Base-by-base conservation (phyloP, 805 yeast species). In the Wilhelminamyces savonicus region DNA sequence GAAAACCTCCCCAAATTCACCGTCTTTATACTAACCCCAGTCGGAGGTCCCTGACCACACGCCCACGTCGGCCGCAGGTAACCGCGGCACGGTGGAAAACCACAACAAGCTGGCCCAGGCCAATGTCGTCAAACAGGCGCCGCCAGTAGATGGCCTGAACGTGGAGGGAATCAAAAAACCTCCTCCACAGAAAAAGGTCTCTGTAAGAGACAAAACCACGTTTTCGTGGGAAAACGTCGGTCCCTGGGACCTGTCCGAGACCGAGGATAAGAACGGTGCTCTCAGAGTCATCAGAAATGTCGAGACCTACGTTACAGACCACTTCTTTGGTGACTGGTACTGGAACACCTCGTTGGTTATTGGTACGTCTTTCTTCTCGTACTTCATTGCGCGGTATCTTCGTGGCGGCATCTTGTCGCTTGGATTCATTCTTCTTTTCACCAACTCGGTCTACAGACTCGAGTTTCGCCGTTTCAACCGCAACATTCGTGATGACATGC, bases 381-480 rank as follows among this genome's bases (percentile, higher is more conserved):
- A 88, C 85, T 38, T 67, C 4, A 54, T 76, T 27, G 86, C 87
- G 2, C 66, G 74, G 43, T n/a, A n/a, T n/a, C 36, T 64, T 19
- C 78, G 86, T 1, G 74, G 76, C 23, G 82, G 90, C 3, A 50
- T 83, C 44, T 69, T 82, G 50, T 71, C 82, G 5, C 52, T 82
- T 12, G 59, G 69, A 4, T 59, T 80, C 37, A 79, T 83, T 1
- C 62, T 79, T 30, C 52, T 81, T 23, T 67, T 72, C 34, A 66
- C 82, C 16, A 69, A 76, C 16, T 75, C 88, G 0, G 80, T 79
- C 11, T 83, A 82, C 54, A 68, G 82, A 32, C 61, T 76, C 12
- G 92, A 83, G 54, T 76, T 78, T 43, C 72, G 90, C 48, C 71
- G 94, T 48, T 82, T 82, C 51, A 78, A 77, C 50, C 65, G 85